Evolutionary conservation across 345 rosid genomes (phyloP), one percentile per base, ranked within the genome.

Genomic region (Eucalyptus curtisii): DNA sequence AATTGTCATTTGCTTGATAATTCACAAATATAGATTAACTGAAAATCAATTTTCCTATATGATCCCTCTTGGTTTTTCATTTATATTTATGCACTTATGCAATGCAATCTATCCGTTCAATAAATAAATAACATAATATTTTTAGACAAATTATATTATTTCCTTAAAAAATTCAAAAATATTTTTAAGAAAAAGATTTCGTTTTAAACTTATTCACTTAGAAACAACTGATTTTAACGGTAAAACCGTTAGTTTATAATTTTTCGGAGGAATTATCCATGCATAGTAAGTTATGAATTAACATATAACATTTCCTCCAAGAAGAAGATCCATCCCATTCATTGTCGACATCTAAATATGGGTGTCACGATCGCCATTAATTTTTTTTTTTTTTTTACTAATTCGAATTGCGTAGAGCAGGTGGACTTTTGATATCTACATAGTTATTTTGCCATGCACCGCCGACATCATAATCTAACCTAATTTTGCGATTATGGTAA

Each of bases 331-430:
- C 24, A 0, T 17, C 45, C 3, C 30, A 6, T 9, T 20, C 10
- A 0, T 52, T 1, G 25, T 52, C 25, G 0, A 71, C 30, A 22
- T 33, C 10, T 31, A 68, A 31, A 52, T 52, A 68, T 0, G 12
- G 7, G 7, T 68, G 44, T 7, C 24, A 2, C 0, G 6, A 19
- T 71, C 1, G 3, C 25, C 25, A 11, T 71, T 17, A 71, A 71
- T 17, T 33, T 68, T 9, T 17, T 16, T 52, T 50, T 61, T 25
- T 13, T 30, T 68, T 16, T 16, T 31, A 68, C 24, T 68, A 8
- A 68, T 33, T 68, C 0, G 2, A 68, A 68, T 5, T 17, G 11
- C 0, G 0, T 68, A 5, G 4, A 68, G 37, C 44, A 68, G 0
- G 80, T 10, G 81, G 14, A 33, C 44, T 71, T 71, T 71, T 4